Evolutionary conservation across 2,329 filamentous ascomycete genomes (phyloP), one percentile per base, ranked within the genome.

Genomic region (Cadophora malorum): DNA sequence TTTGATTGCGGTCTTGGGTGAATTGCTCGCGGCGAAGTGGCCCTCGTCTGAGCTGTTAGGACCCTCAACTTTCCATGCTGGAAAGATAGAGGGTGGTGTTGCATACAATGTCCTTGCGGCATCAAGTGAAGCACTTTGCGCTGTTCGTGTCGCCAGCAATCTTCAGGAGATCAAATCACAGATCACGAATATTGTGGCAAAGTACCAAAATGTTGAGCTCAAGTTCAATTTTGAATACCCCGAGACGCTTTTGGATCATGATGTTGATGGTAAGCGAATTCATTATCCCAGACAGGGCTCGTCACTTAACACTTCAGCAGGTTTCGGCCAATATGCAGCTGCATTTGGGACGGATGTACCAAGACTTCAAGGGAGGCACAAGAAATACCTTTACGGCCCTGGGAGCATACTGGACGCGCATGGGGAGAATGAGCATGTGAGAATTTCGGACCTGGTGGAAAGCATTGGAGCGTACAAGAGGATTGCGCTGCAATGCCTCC

Each of bases 341-440:
- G 97, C 96, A 78, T 97, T 97, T 76, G 94, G 94, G 14, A 97
- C 95, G 0, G 95, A 97, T 79, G 88, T 97, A 23, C 91, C 93
- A 1, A 67, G 62, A 41, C 33, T 70, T 4, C 28, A 67, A 52
- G 69, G 69, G 16, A 33, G 56, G n/a, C 67, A 70, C 59, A 70
- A 83, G 4, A 84, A 84, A 61, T 90, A 90, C 72, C 81, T 90
- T 35, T 90, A 90, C 74, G 88, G 88, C 0, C 88, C 88, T 0
- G 88, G 88, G 0, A 90, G 83, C 69, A 97, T 97, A 69, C 83
- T 94, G 45, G 93, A 96, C 21, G 94, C 94, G 1, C 94, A 97
- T 77, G 91, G 90, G 0, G 90, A 92, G 70, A 84, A 95, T 73
- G 94, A 97, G 81, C 89, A 89, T 25, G 77, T 97, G 73, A 91